These are phyloP conservation scores for Botrytis tulipae DNA, from an alignment of 2,329 filamentous ascomycete genomes.

Conservation along the genomic window DNA sequence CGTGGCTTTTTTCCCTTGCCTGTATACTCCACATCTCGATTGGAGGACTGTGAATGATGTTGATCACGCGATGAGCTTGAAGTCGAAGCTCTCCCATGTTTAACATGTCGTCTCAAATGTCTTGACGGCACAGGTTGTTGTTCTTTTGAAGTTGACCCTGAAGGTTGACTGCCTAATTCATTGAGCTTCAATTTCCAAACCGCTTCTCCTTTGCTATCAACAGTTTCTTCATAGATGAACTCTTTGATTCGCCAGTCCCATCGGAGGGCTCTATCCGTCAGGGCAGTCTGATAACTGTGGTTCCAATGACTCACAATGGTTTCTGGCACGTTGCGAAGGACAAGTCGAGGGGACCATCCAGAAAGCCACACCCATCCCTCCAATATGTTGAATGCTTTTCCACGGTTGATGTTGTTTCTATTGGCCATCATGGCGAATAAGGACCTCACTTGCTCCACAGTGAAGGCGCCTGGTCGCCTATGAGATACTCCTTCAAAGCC, in stretches of 20 bases:
- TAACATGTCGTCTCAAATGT: too few relatives aligned
- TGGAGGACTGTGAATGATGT: not conserved
- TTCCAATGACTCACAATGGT: not conserved
- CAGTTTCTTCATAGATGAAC: not conserved
- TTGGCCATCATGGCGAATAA: not conserved
- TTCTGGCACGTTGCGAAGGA: not conserved
- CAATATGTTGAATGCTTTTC: not conserved
- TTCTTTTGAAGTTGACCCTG: not conserved
- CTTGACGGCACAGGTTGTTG: too few relatives aligned
- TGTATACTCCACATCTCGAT: too few relatives aligned
- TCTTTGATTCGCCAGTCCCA: not conserved
- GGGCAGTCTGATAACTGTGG: not conserved
- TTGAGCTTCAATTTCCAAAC: too few relatives aligned
- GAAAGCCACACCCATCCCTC: not conserved
- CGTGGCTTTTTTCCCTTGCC: not conserved
- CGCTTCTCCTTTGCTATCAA: too few relatives aligned
- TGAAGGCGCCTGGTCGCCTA: not conserved
- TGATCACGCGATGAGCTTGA: not conserved
- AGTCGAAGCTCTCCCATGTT: not conserved
- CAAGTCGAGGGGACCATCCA: not conserved
- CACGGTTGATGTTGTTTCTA: not conserved
- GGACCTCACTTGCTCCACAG: not conserved
- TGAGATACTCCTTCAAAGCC: not conserved
- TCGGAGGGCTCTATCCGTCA: not conserved
- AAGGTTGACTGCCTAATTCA: not conserved